A percentile compares a stretch with the other conserved stretches of the same genome.
These are phyloP conservation scores for Solanum acaule DNA, from an alignment of 257 asterid genomes.

Conservation along the genomic window DNA sequence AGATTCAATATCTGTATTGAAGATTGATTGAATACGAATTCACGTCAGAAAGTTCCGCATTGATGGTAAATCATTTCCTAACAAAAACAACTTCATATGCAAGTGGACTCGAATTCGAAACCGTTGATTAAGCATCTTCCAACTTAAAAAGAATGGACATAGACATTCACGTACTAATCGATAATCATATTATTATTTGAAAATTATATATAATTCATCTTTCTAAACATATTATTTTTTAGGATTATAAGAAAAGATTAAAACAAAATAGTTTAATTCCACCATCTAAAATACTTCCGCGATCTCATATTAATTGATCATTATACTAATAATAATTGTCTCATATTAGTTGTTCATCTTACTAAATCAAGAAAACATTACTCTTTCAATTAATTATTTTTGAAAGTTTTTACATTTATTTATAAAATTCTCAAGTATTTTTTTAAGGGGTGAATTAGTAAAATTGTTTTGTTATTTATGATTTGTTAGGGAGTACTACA, in stretches of 20 bases:
- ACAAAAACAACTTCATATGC: neutral
- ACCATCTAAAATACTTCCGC: neutral
- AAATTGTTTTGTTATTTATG: too few species aligned
- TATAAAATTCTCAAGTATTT: neutral
- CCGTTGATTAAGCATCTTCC: neutral
- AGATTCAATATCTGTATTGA: neutral
- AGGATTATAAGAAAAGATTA: neutral
- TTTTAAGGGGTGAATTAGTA: neutral
- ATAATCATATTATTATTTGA: neutral
- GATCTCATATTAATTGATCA: neutral
- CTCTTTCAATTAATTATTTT: too few species aligned
- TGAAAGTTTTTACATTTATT: neutral
- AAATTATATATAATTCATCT: neutral
- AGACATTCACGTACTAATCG: neutral
- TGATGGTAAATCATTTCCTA: too few species aligned
- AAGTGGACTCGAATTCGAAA: too few species aligned
- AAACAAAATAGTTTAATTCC: neutral
- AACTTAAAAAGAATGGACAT: neutral
- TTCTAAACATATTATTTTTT: neutral
- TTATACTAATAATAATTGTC: neutral
- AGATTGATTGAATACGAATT: neutral
- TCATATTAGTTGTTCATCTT: neutral
- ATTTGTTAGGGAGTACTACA: neutral
- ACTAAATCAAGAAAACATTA: neutral
- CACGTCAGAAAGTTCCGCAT: neutral